Conservation (phyloP, 306 rosid species). For the Adenanthera pavonina region DNA sequence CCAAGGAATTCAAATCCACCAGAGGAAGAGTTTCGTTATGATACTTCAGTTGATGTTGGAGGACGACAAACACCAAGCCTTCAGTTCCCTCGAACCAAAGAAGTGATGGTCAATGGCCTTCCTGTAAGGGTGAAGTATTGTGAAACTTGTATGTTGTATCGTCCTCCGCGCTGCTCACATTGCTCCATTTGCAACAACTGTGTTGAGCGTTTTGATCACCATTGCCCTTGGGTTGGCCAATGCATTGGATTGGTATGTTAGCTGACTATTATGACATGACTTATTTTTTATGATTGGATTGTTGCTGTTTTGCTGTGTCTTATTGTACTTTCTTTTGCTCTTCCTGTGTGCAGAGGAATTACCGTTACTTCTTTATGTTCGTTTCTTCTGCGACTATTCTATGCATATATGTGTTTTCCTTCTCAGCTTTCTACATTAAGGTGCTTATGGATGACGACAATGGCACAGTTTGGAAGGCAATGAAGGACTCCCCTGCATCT, state of each 20-base stretch:
- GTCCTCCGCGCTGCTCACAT: constrained; percentile 97
- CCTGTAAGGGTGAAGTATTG: constrained; percentile 86
- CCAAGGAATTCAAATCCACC: constrained; percentile 92
- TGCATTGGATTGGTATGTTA: constrained; percentile 90
- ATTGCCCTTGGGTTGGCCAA: constrained; percentile 99
- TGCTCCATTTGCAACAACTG: constrained; percentile 97
- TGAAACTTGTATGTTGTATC: constrained; percentile 91
- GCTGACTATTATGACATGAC: constrained; percentile 17
- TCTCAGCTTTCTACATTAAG: constrained; percentile 86
- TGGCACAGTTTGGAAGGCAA: constrained; percentile 83
- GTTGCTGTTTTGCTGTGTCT: constrained; percentile 37
- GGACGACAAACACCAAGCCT: constrained; percentile 85
- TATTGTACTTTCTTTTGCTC: constrained; percentile 33
- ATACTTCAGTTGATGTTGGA: constrained; percentile 63
- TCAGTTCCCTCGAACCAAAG: constrained; percentile 81
- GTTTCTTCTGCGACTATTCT: constrained; percentile 89
- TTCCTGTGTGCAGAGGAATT: constrained; percentile 76
- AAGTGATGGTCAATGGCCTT: constrained; percentile 71
- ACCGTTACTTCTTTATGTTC: constrained; percentile 85
- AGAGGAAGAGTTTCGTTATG: constrained; percentile 81
- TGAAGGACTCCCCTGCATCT: constrained; percentile 88
- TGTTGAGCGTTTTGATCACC: constrained; percentile 97
- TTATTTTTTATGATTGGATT: constrained; percentile 19
- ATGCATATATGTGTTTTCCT: constrained; percentile 81
- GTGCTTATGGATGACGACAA: constrained; percentile 66